Percentiles rank a stretch among this genome's conserved stretches.
These are phyloP conservation scores for Lagenidium sp. DNA, from an alignment of 352 stramenopile genomes.

Conservation along the genomic window DNA sequence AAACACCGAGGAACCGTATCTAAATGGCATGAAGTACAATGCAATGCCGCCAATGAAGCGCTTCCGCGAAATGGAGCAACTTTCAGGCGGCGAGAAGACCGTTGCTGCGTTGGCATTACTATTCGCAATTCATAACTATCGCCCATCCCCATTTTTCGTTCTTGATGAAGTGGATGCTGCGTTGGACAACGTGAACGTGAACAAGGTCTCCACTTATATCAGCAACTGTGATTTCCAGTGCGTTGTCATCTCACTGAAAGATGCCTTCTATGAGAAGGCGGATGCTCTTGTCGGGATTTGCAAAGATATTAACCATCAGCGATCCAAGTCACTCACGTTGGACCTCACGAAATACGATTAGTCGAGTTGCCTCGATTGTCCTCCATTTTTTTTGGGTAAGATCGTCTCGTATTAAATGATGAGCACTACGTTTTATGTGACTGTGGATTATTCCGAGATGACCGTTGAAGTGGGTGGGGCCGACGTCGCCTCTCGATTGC, in stretches of 20 bases:
- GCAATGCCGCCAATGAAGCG: slow-evolving; percentile 99
- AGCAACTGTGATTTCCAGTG: slow-evolving; percentile 94
- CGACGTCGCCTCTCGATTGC: too few relatives aligned
- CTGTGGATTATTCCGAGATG: too few relatives aligned
- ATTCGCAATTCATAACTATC: slow-evolving; percentile 98
- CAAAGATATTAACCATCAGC: slow-evolving; percentile 72
- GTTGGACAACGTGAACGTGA: slow-evolving; percentile 99
- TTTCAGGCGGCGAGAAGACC: slow-evolving; percentile 99
- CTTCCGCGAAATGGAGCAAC: slow-evolving; percentile 97
- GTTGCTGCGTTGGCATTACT: slow-evolving; percentile 97
- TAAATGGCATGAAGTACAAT: slow-evolving; percentile 99
- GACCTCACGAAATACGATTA: slow-evolving; percentile 65
- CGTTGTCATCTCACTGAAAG: slow-evolving; percentile 98
- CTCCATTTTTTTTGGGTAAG: neutral
- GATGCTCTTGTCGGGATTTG: slow-evolving; percentile 91
- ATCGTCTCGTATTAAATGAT: too few relatives aligned
- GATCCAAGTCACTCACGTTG: slow-evolving; percentile 67
- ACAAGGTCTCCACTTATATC: slow-evolving; percentile 98
- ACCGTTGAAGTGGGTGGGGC: too few relatives aligned
- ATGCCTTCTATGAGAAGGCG: slow-evolving; percentile 95
- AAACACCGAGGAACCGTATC: slow-evolving; percentile 92
- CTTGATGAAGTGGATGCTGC: slow-evolving; percentile 99
- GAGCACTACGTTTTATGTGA: too few relatives aligned
- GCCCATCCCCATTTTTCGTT: slow-evolving; percentile 96
- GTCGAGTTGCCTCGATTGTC: neutral